These are phyloP conservation scores for Podaxis pistillaris DNA, from an alignment of 768 basidiomycete genomes.

Conservation along the genomic window DNA sequence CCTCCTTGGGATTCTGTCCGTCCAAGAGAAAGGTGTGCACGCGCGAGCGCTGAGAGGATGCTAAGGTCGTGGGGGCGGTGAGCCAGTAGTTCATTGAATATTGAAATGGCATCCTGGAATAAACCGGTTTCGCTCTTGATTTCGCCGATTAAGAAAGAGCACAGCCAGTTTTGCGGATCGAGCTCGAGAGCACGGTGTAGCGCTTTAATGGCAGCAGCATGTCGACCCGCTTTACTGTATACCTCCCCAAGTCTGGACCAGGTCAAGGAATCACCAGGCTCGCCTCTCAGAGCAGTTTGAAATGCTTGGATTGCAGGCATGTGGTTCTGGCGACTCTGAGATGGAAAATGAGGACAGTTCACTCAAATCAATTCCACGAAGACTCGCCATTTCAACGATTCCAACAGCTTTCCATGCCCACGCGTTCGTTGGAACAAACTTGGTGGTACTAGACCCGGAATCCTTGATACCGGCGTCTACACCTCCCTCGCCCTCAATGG, in stretches of 20 bases:
- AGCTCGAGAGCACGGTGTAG: conserved; percentile 73
- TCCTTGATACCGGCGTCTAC: conserved; percentile 50
- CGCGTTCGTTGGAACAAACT: conserved; percentile 73
- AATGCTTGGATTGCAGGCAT: conserved; percentile 75
- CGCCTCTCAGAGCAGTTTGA: conserved; percentile 81
- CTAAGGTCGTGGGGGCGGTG: conserved; percentile 67
- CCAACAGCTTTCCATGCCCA: conserved; percentile 99
- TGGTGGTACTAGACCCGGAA: conserved; percentile 32
- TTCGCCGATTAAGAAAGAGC: conserved; percentile 79
- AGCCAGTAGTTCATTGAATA: conserved; percentile 56
- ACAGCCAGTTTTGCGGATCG: conserved; percentile 79
- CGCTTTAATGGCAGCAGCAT: conserved; percentile 87
- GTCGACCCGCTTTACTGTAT: conserved; percentile 84
- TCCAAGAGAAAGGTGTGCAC: conserved; percentile 72
- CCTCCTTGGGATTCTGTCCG: conserved; percentile 62
- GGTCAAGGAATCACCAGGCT: conserved; percentile 72
- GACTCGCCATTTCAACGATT: conserved; percentile 82
- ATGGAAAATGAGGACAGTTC: background rate
- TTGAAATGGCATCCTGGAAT: conserved; percentile 69
- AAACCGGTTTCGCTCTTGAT: conserved; percentile 78
- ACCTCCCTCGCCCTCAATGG: conserved; percentile 93
- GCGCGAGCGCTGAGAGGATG: conserved; percentile 67
- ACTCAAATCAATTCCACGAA: background rate
- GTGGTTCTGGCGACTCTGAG: conserved; percentile 68
- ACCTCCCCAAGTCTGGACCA: conserved; percentile 94